phyloP scores from a whole-genome alignment of 768 basidiomycete genomes.

The Phaffia australis region DNA sequence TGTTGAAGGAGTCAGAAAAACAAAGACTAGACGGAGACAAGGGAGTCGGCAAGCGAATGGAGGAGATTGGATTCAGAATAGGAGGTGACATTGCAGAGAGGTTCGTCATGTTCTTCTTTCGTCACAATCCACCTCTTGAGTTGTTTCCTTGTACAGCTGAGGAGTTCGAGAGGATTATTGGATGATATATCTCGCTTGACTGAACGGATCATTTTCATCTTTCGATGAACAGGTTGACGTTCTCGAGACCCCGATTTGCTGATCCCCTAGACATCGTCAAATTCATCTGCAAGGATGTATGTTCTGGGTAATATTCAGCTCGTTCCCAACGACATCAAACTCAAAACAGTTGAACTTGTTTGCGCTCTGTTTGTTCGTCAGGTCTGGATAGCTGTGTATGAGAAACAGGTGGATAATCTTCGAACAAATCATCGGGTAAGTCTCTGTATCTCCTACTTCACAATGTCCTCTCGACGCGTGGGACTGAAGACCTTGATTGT shows the following conservation, averaged over 20 bases:
- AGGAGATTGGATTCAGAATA: constrained; percentile 73
- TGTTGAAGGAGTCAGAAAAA: constrained; percentile 40
- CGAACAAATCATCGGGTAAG: constrained; percentile 84
- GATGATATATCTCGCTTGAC: constrained; percentile 4
- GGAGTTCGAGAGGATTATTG: neutral
- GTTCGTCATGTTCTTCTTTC: constrained; percentile 42
- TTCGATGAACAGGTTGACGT: constrained; percentile 51
- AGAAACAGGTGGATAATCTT: constrained; percentile 90
- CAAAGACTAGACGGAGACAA: constrained; percentile 64
- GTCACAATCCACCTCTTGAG: neutral
- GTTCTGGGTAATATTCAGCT: neutral
- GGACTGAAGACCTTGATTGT: neutral
- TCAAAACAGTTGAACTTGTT: neutral
- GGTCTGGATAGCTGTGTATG: constrained; percentile 81
- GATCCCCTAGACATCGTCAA: constrained; percentile 86
- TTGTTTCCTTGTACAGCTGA: neutral
- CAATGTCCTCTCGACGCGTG: neutral
- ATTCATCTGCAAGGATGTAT: constrained; percentile 79
- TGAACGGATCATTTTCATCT: neutral
- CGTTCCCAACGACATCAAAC: neutral
- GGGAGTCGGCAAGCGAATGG: constrained; percentile 55
- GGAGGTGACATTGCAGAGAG: constrained; percentile 77
- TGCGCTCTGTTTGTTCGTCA: neutral
- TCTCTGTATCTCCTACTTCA: constrained; percentile 16
- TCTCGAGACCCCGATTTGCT: constrained; percentile 60